Evolutionary conservation across 2,329 filamentous ascomycete species (phyloP).

Genomic region (Fusarium palustre): DNA sequence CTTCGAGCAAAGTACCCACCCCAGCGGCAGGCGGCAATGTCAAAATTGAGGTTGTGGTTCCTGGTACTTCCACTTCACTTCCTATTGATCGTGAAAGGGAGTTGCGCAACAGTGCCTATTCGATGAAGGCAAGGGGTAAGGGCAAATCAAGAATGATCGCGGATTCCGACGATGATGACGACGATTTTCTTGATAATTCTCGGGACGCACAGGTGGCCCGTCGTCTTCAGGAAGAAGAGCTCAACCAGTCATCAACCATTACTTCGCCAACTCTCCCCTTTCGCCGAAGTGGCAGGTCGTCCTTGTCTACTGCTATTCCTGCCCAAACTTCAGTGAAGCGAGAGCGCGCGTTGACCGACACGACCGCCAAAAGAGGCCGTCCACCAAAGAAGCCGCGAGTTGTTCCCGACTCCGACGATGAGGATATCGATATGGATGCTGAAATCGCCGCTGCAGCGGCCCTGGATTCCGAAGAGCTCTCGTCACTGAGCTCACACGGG

Average conservation of each 20-base stretch:
- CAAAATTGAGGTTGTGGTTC: slow-evolving; percentile 50
- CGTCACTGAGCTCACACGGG: slow-evolving; percentile 19
- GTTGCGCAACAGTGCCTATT: slow-evolving; percentile 59
- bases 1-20: slow-evolving; percentile 54
- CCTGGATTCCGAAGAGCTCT: slow-evolving; percentile 29
- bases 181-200: slow-evolving; percentile 45
- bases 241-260: slow-evolving; percentile 26
- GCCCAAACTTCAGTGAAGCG: slow-evolving; percentile 42
- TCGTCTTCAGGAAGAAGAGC: slow-evolving; percentile 52
- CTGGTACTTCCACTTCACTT: slow-evolving; percentile 31
- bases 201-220: slow-evolving; percentile 51
- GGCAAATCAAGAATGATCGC: slow-evolving; percentile 55
- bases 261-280: slow-evolving; percentile 12
- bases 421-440: slow-evolving; percentile 49
- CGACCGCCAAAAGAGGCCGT: slow-evolving; percentile 32
- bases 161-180: slow-evolving; percentile 56
- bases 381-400: slow-evolving; percentile 49
- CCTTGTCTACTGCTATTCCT: slow-evolving; percentile 14
- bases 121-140: slow-evolving; percentile 62
- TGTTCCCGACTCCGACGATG: slow-evolving; percentile 50
- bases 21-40: slow-evolving; percentile 45
- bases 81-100: slow-evolving; percentile 47
- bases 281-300: slow-evolving; percentile 32
- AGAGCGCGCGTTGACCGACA: slow-evolving; percentile 40
- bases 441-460: slow-evolving; percentile 47